Evolutionary conservation across 177 flowering plant genomes (phyloP).

Genomic region (Telopea speciosissima): DNA sequence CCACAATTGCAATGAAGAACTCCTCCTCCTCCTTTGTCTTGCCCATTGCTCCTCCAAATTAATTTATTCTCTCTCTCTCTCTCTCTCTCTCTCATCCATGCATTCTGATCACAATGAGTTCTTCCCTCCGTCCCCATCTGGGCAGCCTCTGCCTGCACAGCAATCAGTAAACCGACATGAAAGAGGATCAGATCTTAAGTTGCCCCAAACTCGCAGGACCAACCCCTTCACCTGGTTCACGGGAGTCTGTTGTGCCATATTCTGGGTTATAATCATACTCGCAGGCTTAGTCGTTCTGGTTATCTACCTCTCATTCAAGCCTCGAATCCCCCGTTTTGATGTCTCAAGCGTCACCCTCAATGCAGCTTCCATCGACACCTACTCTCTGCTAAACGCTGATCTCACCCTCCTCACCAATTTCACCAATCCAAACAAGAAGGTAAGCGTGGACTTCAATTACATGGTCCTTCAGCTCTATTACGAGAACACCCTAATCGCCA

Average conservation of each 20-base stretch:
- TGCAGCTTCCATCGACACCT: conserved; percentile 77
- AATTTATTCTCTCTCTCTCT: no score
- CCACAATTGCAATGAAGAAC: conserved; percentile 26
- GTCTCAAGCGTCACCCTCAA: conserved; percentile 56
- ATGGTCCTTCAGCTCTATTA: conserved; percentile 50
- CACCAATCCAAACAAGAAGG: conserved; percentile 80
- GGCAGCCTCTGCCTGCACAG: not conserved
- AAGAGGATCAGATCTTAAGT: conserved; percentile 1
- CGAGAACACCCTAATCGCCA: conserved; percentile 46
- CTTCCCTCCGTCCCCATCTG: not conserved
- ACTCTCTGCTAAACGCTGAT: conserved; percentile 69
- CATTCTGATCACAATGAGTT: conserved; percentile 6
- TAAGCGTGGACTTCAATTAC: conserved; percentile 52
- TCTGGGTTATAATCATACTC: conserved; percentile 62
- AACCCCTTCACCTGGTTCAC: conserved; percentile 40
- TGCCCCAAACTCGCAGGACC: conserved; percentile 25
- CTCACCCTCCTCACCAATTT: conserved; percentile 64
- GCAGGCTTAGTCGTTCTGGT: conserved; percentile 69
- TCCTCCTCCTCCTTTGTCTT: conserved; percentile 7
- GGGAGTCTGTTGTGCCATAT: conserved; percentile 53
- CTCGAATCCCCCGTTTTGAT: conserved; percentile 59
- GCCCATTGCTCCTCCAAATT: not conserved
- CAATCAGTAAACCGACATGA: not conserved
- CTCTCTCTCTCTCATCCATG: not conserved
- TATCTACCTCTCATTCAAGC: conserved; percentile 71